Evolutionary conservation across 352 stramenopile genomes (phyloP).

Genomic region (Phytopythium sindhum): DNA sequence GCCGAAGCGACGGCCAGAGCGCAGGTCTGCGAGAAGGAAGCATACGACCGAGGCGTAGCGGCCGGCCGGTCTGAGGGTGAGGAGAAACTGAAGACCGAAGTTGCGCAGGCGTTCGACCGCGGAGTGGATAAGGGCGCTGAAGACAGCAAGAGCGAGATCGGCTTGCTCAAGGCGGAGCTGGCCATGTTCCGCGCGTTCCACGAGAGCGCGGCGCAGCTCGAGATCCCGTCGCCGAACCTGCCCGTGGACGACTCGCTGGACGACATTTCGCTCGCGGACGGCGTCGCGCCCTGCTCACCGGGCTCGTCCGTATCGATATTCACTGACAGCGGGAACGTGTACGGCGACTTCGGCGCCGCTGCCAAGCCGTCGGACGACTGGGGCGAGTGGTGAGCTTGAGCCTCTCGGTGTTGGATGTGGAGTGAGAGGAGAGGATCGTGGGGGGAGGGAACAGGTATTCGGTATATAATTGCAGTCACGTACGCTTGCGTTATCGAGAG

Average conservation of each 20-base stretch:
- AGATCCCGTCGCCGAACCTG: conserved; percentile 7
- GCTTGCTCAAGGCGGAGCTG: conserved; percentile 41
- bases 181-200: conserved; percentile 46
- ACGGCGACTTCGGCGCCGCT: conserved; percentile 22
- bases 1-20: conserved; percentile 26
- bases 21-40: conserved; percentile 30
- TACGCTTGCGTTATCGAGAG: not conserved
- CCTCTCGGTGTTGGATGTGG: not conserved
- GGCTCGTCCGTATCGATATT: conserved; percentile 42
- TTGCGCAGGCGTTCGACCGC: conserved; percentile 25
- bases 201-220: conserved; percentile 31
- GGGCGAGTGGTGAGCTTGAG: conserved; percentile 53
- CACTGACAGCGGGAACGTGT: conserved; percentile 5
- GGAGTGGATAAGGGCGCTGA: conserved; percentile 35
- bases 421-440: not conserved
- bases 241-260: conserved; percentile 25
- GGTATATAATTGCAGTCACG: conserved; percentile 1
- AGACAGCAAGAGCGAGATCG: conserved; percentile 35
- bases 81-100: conserved; percentile 26
- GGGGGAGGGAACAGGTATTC: not conserved
- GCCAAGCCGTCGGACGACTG: conserved; percentile 45
- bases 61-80: conserved; percentile 35
- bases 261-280: conserved; percentile 35
- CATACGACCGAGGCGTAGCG: conserved; percentile 40
- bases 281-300: conserved; percentile 30